These are phyloP conservation scores for Coelastrella sp. DNA, from an alignment of 139 green algal species.

Conservation along the genomic window DNA sequence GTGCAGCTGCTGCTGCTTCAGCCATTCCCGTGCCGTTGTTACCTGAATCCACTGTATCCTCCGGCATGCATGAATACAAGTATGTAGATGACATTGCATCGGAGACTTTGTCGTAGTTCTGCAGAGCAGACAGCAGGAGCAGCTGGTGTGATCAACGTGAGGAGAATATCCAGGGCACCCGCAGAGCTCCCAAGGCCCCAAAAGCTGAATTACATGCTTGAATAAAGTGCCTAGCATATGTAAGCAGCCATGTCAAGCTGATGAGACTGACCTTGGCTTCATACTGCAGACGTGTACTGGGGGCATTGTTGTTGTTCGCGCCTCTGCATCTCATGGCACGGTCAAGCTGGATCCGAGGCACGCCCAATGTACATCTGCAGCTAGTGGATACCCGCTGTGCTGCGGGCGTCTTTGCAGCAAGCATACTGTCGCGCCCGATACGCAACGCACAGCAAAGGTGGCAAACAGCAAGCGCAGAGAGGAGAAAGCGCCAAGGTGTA, in stretches of 20 bases:
- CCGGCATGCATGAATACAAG: slow-evolving; percentile 52
- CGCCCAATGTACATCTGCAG: not conserved
- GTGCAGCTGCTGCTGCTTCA: not conserved
- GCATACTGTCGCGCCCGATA: not conserved
- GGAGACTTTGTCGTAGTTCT: slow-evolving; percentile 42
- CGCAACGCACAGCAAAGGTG: too few relatives aligned
- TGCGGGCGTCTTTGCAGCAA: not conserved
- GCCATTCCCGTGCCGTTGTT: not conserved
- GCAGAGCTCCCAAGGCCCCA: too few relatives aligned
- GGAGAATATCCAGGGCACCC: too few relatives aligned
- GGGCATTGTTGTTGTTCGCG: not conserved
- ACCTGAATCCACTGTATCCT: slow-evolving; percentile 74
- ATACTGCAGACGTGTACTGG: not conserved
- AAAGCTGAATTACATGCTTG: too few relatives aligned
- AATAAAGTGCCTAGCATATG: too few relatives aligned
- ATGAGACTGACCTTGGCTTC: not conserved
- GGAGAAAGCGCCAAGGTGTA: too few relatives aligned
- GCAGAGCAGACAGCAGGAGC: not conserved
- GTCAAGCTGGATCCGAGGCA: not conserved
- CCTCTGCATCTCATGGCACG: not conserved
- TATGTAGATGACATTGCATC: slow-evolving; percentile 70
- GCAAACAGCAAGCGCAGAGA: too few relatives aligned
- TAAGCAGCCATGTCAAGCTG: too few relatives aligned
- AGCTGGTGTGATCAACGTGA: not conserved
- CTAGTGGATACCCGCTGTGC: not conserved